These are phyloP conservation scores for Eutrema heterophyllum DNA, from an alignment of 345 rosid genomes.

Conservation along the genomic window DNA sequence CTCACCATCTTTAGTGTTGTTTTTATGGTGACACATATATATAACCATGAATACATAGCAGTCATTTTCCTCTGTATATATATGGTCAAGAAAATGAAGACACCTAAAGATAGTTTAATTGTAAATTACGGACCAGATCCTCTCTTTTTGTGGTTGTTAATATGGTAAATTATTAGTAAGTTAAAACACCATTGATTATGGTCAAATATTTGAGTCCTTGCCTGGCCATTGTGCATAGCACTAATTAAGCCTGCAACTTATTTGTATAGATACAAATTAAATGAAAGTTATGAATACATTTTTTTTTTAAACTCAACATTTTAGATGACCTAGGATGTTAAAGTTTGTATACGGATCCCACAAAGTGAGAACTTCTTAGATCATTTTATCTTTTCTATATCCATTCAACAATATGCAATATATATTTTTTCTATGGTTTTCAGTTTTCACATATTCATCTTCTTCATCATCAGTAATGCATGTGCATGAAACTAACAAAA, in stretches of 20 bases:
- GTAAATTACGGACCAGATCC: background rate
- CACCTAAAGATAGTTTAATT: background rate
- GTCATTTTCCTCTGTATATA: background rate
- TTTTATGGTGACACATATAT: background rate
- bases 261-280: background rate
- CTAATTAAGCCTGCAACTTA: conserved; percentile 8
- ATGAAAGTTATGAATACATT: background rate
- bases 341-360: too few species aligned
- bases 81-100: background rate
- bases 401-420: background rate
- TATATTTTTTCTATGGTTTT: too few species aligned
- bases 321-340: background rate
- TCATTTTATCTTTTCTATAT: background rate
- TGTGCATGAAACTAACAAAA: too few species aligned
- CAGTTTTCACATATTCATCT: too few species aligned
- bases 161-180: background rate
- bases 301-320: background rate
- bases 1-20: background rate
- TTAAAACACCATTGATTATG: background rate
- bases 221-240: conserved; percentile 17
- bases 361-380: background rate
- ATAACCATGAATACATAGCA: background rate
- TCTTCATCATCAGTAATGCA: too few species aligned
- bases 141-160: background rate
- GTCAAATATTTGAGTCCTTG: background rate